Base-by-base conservation (phyloP, 192 early-diverging fungal genomes). In the Coemansia sp. region DNA sequence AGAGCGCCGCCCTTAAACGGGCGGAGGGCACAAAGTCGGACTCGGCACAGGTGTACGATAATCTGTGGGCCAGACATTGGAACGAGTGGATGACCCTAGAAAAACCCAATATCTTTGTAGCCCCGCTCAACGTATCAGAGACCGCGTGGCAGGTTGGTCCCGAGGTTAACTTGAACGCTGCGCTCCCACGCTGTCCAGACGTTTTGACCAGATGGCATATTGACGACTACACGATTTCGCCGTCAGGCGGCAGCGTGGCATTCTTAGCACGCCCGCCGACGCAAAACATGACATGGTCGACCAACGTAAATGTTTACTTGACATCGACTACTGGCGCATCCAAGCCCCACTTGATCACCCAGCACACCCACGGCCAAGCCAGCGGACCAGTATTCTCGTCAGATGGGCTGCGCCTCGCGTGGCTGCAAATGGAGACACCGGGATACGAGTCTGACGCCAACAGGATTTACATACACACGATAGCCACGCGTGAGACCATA, bases 61-160 rank as follows among this genome's bases (percentile, higher is more conserved):
- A 87, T 10, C 78, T 93, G 46, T 90, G 89, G 87, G 87, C 91
- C 28, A 83, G 92, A 28, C 91, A 92, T 68, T 93, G 92, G 92
- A 89, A 93, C 68, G 75, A 78, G 17, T 89, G 85, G 68, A 77
- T 82, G 37, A 70, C 82, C 16, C 53, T 85, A 19, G 87, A 89
- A 77, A 86, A 85, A 64, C 84, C 87, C 66, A 85, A 85, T 30
- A 70, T 89, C 47, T 88, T 91, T 74, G 66, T 84, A 2, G 80
- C 83, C 9, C 65, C 73, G 30, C 64, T 89, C 66, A 50, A 49
- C 28, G 62, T 77, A 39, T 62, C 74, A 30, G 55, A 75, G 13
- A 59, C 75, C 17, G 76, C 65, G 42, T 84, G 68, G 68, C 63
- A 61, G 42, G 84, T 82, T n/a, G 72, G 68, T 19, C 50, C 38